Conservation (phyloP, 345 rosid species). For the Eucalyptus cloeziana region DNA sequence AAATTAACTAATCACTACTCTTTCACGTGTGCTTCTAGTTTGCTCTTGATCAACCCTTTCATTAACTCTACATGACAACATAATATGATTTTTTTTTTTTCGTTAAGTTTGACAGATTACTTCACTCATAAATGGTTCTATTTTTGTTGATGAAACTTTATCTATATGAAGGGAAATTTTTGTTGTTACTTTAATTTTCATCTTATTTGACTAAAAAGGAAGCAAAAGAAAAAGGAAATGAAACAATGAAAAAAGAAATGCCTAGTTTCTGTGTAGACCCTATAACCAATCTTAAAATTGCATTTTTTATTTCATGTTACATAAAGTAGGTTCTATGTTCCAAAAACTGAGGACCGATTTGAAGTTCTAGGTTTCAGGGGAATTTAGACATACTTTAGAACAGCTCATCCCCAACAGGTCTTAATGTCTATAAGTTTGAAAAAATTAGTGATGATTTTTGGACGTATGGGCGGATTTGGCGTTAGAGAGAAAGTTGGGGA, state of each 20-base stretch:
- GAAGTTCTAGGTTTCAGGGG: neutral
- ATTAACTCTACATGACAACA: neutral
- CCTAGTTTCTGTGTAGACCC: neutral
- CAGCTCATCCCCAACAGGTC: neutral
- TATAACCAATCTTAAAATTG: neutral
- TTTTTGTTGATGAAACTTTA: neutral
- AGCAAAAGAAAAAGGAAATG: neutral
- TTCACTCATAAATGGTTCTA: neutral
- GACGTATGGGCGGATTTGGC: accelerated
- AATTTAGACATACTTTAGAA: neutral
- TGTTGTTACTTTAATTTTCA: neutral
- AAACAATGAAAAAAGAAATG: neutral
- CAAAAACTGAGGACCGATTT: accelerated
- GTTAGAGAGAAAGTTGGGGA: neutral
- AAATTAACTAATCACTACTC: neutral
- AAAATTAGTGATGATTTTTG: neutral
- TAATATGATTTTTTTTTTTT: neutral
- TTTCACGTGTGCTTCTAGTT: neutral
- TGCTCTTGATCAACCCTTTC: neutral
- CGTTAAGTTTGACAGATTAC: accelerated
- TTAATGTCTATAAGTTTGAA: neutral
- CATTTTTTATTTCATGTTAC: neutral
- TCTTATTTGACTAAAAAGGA: neutral
- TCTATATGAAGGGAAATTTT: neutral
- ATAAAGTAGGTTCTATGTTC: neutral